A percentile compares a stretch with the other conserved stretches of the same genome.
phyloP scores from a whole-genome alignment of 192 early-diverging fungal genomes.

The Coemansia furcata region DNA sequence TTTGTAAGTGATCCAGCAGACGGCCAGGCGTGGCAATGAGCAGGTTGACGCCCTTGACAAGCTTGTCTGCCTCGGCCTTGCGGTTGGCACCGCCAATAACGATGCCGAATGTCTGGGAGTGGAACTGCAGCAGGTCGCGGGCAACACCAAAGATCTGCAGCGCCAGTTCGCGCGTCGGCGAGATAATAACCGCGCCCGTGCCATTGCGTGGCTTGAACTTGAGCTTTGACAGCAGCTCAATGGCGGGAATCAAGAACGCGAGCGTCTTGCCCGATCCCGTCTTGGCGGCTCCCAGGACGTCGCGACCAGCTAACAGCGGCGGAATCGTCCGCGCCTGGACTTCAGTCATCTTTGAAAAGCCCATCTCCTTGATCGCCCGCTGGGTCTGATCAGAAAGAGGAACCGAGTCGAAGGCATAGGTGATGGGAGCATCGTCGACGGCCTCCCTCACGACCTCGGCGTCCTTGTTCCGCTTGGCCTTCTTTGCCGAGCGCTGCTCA shows the following conservation, averaged over 20 bases:
- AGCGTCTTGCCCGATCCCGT: conserved; percentile 97
- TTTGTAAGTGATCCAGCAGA: conserved; percentile 97
- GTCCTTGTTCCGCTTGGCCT: conserved; percentile 6
- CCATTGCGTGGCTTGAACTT: conserved; percentile 98
- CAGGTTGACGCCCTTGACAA: conserved; percentile 94
- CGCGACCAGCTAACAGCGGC: conserved; percentile 91
- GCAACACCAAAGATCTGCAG: conserved; percentile 99
- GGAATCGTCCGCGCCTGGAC: conserved; percentile 96
- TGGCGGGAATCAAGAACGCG: conserved; percentile 92
- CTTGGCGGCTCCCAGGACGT: conserved; percentile 98
- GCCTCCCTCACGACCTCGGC: conserved; percentile 1
- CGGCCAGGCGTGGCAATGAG: conserved; percentile 95
- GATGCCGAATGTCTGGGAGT: conserved; percentile 97
- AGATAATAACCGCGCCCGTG: conserved; percentile 92
- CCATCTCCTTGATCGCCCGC: conserved; percentile 86
- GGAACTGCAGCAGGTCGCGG: conserved; percentile 90
- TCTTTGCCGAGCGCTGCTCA: background rate
- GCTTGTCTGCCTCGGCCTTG: conserved; percentile 93
- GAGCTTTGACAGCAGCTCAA: conserved; percentile 84
- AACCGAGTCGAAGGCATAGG: conserved; percentile 71
- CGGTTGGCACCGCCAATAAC: conserved; percentile 98
- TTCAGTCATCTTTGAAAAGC: conserved; percentile 93
- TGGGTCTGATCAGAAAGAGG: conserved; percentile 78
- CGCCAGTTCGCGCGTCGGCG: conserved; percentile 97
- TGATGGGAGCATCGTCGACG: conserved; percentile 6